A percentile compares a stretch with the other conserved stretches of the same genome.
Conservation (phyloP, 371 early-diverging fungal species). For the Fennellomyces sp. region DNA sequence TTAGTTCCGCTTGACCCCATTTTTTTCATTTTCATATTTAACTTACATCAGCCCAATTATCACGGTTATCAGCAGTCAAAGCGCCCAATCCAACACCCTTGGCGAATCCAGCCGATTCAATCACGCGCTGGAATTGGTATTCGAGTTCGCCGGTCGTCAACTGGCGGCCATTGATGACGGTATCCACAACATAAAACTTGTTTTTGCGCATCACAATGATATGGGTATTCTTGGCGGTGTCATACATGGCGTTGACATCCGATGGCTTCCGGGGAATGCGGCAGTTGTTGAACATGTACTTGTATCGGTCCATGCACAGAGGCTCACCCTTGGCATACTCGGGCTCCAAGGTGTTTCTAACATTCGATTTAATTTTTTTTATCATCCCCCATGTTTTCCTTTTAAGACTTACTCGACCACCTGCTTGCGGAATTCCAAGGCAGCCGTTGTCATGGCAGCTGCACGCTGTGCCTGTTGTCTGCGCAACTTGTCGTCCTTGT, state of each 20-base stretch:
- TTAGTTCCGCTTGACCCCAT: not conserved
- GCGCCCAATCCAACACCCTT: conserved; percentile 82
- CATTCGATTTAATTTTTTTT: not conserved
- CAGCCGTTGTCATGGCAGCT: conserved; percentile 86
- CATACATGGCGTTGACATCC: conserved; percentile 79
- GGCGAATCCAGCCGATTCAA: conserved; percentile 73
- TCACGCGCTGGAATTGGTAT: conserved; percentile 74
- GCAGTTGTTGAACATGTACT: conserved; percentile 96
- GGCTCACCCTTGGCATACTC: conserved; percentile 82
- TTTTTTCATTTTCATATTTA: not conserved
- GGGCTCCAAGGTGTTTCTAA: conserved; percentile 77
- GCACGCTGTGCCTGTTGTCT: conserved; percentile 82
- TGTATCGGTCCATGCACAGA: conserved; percentile 90
- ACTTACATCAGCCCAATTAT: conserved; percentile 89
- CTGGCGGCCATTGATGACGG: conserved; percentile 76
- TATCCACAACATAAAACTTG: conserved; percentile 84
- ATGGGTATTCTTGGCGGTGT: conserved; percentile 81
- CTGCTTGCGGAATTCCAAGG: conserved; percentile 82
- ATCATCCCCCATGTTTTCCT: not conserved
- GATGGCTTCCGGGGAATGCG: conserved; percentile 87
- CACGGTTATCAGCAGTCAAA: conserved; percentile 92
- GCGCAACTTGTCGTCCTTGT: conserved; percentile 82
- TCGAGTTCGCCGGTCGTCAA: conserved; percentile 87
- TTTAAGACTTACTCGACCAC: conserved; percentile 63
- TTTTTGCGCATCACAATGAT: conserved; percentile 89